Evolutionary conservation across 1,284 basidiomycete species (phyloP), one percentile per base, ranked within the genome.

Genomic region (Leccinum subrobustum): DNA sequence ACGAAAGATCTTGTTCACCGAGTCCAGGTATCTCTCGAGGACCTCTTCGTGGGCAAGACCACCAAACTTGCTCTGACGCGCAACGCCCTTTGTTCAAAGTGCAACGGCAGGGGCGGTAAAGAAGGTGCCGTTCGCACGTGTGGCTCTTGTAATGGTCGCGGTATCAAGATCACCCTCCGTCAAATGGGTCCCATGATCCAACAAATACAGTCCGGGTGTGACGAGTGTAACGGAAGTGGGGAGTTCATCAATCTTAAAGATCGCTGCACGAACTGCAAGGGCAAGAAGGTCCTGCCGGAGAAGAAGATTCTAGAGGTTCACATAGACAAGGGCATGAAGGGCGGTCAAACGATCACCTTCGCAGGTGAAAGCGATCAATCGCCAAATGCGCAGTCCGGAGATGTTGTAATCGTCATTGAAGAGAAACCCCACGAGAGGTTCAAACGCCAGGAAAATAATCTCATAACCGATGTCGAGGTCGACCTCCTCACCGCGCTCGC

Each of bases 151-250:
- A 84, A 82, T 70, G 97, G 97, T 67, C 93, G 95, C 69, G 97
- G 97, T 75, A 80, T 97, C 79, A 93, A 91, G 77, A 79, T 98
- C 70, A 93, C 91, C 60, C 81, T 98, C 63, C 92, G 97, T 64
- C 96, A 98, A 77, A 91, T 97, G 85, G 97, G 97, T 39, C 97
- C 97, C 16, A 99, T 99, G 97, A 95, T 99, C 69, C 97, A 99
- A 79, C 97, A 99, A 79, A 93, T 99, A 71, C 97, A 99, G 76
- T 92, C 95, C 66, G 84, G 89, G 56, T 99, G 97, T 80, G 88
- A 91, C 72, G 96, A 98, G 35, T 99, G 97, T 77, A 84, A 83
- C 57, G 97, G 94, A 35, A 85, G 87, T 23, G 97, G 97, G 66
- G 96, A 99, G 78, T 84, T 93, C 70, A 97, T 99, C 81, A 95